A percentile compares a stretch with the other conserved stretches of the same genome.
phyloP scores from a whole-genome alignment of 768 basidiomycete species.

The Collybiopsis luxurians region DNA sequence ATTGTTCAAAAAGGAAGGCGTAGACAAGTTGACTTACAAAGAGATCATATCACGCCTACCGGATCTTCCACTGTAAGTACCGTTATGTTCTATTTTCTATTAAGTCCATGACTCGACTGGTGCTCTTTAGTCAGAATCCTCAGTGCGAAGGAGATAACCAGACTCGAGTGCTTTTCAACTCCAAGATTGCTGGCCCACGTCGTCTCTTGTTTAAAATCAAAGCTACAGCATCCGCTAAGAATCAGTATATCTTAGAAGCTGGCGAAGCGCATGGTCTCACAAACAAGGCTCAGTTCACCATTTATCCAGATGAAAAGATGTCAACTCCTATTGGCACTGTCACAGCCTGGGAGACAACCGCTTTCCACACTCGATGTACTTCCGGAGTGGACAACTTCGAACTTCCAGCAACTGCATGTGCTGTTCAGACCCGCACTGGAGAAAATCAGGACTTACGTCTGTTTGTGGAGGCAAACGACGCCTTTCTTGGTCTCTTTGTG shows the following conservation, averaged over 20 bases:
- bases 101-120: background rate
- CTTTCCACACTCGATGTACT: background rate
- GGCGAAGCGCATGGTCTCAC: slow-evolving; percentile 25
- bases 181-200: slow-evolving; percentile 11
- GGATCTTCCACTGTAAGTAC: slow-evolving; percentile 10
- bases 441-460: background rate
- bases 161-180: slow-evolving; percentile 22
- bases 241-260: slow-evolving; percentile 17
- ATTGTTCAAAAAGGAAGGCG: slow-evolving; percentile 3
- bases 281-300: slow-evolving; percentile 14
- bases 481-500: background rate
- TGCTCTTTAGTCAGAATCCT: slow-evolving; percentile 19
- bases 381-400: background rate
- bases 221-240: background rate
- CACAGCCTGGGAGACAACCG: background rate
- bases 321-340: background rate
- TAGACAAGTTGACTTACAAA: slow-evolving; percentile 20
- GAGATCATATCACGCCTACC: slow-evolving; percentile 18
- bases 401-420: background rate
- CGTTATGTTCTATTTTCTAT: background rate
- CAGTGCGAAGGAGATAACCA: slow-evolving; percentile 22
- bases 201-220: slow-evolving; percentile 8
- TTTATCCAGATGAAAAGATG: slow-evolving; percentile 13
- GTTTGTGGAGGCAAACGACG: slow-evolving; percentile 1
- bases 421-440: background rate